Evolutionary conservation across 2,329 filamentous ascomycete genomes (phyloP).

Genomic region (Fusarium sublunatum): DNA sequence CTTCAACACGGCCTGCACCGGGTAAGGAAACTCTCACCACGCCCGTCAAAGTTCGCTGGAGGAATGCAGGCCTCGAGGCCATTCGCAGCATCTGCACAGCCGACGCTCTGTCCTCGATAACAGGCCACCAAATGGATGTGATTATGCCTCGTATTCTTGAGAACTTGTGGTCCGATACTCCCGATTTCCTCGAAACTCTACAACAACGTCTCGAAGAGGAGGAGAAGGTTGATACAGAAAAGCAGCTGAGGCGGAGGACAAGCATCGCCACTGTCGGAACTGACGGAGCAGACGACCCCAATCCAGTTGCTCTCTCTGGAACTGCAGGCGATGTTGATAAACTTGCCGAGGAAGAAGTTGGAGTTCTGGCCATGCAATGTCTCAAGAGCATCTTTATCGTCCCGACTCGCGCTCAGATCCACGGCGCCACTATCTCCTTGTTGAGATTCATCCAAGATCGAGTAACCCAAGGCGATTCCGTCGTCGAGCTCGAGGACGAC

Average conservation of each 20-base stretch:
- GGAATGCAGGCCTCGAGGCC: conserved; percentile 78
- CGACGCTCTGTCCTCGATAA: conserved; percentile 80
- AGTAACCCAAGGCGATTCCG: conserved; percentile 62
- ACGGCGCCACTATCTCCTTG: conserved; percentile 77
- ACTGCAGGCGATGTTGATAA: conserved; percentile 89
- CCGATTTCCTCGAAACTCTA: conserved; percentile 75
- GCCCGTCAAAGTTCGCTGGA: conserved; percentile 82
- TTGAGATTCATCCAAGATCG: conserved; percentile 78
- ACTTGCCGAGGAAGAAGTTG: conserved; percentile 88
- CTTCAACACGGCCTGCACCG: conserved; percentile 69
- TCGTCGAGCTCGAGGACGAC: conserved; percentile 62
- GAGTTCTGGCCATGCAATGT: conserved; percentile 84
- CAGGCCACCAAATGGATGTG: conserved; percentile 78
- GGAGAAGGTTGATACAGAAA: conserved; percentile 75
- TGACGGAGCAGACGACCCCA: conserved; percentile 68
- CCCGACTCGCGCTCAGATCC: conserved; percentile 84
- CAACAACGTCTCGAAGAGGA: conserved; percentile 73
- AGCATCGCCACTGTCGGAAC: conserved; percentile 83
- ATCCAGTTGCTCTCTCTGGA: conserved; percentile 78
- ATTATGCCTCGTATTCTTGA: conserved; percentile 88
- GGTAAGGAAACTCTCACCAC: conserved; percentile 70
- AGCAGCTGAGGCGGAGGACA: conserved; percentile 72
- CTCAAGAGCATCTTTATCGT: conserved; percentile 86
- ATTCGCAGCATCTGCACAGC: conserved; percentile 84
- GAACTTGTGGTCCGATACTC: conserved; percentile 82